Conservation (phyloP, 2,329 filamentous ascomycete genomes). For the Neofusicoccum sp. region DNA sequence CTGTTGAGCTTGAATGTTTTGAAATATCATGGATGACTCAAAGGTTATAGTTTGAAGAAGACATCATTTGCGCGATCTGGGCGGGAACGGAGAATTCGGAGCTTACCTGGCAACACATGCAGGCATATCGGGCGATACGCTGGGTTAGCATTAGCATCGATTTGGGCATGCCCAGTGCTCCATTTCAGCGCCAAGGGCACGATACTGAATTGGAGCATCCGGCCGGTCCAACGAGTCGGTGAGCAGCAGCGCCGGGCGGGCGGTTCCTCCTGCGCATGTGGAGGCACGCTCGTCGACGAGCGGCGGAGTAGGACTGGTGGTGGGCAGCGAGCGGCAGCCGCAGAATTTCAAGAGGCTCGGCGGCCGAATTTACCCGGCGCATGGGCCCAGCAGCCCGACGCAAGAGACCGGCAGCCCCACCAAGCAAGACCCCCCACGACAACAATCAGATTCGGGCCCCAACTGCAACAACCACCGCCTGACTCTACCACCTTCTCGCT, state of each 20-base stretch:
- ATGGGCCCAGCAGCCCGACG: neutral
- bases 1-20: slow-evolving; percentile 55
- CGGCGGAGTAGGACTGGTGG: neutral
- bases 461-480: slow-evolving; percentile 12
- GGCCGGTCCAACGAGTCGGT: no score
- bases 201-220: no score
- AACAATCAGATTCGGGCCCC: slow-evolving; percentile 16
- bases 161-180: no score
- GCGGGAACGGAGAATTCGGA: neutral
- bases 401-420: slow-evolving; percentile 12
- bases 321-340: neutral
- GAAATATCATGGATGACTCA: slow-evolving; percentile 35
- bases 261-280: no score
- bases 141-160: no score
- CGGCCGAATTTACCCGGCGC: slow-evolving; percentile 12
- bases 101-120: slow-evolving; percentile 28
- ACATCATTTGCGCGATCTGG: slow-evolving; percentile 22
- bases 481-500: neutral
- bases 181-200: no score
- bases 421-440: slow-evolving; percentile 17
- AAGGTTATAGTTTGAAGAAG: slow-evolving; percentile 41
- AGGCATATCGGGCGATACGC: no score
- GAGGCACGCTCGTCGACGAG: no score
- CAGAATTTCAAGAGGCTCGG: slow-evolving; percentile 14
- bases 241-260: no score